Evolutionary conservation across 2,329 filamentous ascomycete species (phyloP), one percentile per base, ranked within the genome.

Genomic region (Colletotrichum sp.): DNA sequence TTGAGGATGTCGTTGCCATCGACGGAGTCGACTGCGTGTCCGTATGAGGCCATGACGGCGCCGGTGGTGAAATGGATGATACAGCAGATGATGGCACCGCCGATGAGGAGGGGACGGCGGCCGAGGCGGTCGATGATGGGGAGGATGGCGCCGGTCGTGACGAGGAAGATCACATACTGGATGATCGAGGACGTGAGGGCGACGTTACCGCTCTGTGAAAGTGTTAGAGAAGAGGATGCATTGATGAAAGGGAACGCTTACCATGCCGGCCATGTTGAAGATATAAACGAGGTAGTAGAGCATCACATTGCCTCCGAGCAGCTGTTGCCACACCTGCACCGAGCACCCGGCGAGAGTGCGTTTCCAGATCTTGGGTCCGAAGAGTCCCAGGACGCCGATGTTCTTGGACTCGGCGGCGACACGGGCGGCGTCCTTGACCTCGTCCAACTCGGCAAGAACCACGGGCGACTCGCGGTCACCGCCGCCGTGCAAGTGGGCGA

Each of bases 231-330:
- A 5, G 14, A 38, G 36, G 14, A 38, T 9, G 36, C 7, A 38
- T 18, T 18, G 7, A 38, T 18, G 14, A 38, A 5, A 2, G 38
- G 8, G 34, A 14, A 14, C 18, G 24, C 66, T 63, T 24, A 76
- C 75, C 80, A 92, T 87, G 56, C 87, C 87, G 10, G 90, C 90
- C 91, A 92, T 92, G 61, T 88, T 84, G 78, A 92, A 92, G 75
- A 92, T 89, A 76, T 92, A 92, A 0, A 92, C 88, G 74, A 93
- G 89, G 75, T 93, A 92, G 79, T 92, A 91, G 71, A 90, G 86
- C 78, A 89, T 89, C 4, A 90, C 88, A 67, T 91, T 92, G 67
- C 90, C 90, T 8, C 90, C 90, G 0, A 89, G 86, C 18, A 91
- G 80, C 63, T 91, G 90, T 55, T 90, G 89, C 89, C 86, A 91